A percentile compares a stretch with the other conserved stretches of the same genome.
phyloP scores from a whole-genome alignment of 2,329 filamentous ascomycete genomes.

The Fusarium cyanostomum region DNA sequence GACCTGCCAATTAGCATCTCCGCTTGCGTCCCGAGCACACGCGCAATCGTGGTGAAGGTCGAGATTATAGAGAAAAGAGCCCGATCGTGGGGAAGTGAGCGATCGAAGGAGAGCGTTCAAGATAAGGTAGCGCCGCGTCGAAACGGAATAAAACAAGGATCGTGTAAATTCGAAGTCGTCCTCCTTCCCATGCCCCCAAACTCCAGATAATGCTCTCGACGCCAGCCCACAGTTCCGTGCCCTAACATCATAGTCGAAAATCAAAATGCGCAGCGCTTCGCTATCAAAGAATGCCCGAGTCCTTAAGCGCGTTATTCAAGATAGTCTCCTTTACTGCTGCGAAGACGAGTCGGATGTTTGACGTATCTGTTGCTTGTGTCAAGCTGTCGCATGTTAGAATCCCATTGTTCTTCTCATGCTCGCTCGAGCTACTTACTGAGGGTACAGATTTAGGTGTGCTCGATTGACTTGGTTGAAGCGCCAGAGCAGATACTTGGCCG shows the following conservation, averaged over 20 bases:
- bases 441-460: conserved; percentile 94
- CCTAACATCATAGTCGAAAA: conserved; percentile 37
- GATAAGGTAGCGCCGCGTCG: conserved; percentile 30
- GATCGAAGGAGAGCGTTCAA: conserved; percentile 22
- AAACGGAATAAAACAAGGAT: conserved; percentile 32
- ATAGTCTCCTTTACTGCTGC: conserved; percentile 99
- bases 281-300: conserved; percentile 89
- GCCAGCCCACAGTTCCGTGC: conserved; percentile 38
- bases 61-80: conserved; percentile 13
- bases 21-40: conserved; percentile 15
- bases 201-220: conserved; percentile 43
- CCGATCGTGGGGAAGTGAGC: conserved; percentile 19
- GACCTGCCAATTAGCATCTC: conserved; percentile 8
- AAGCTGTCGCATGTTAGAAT: conserved; percentile 65
- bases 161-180: conserved; percentile 38
- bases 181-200: conserved; percentile 36
- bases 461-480: conserved; percentile 98
- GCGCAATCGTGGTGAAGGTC: conserved; percentile 20
- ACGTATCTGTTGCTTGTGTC: conserved; percentile 98
- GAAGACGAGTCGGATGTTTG: conserved; percentile 97
- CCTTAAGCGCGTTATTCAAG: conserved; percentile 95
- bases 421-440: conserved; percentile 74
- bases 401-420: neutral
- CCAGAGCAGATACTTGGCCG: conserved; percentile 97
- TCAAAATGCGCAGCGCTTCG: conserved; percentile 19